Percentiles rank a stretch among this genome's conserved stretches.
Evolutionary conservation across 768 basidiomycete genomes (phyloP).

Genomic region (Lyophyllum semitale): DNA sequence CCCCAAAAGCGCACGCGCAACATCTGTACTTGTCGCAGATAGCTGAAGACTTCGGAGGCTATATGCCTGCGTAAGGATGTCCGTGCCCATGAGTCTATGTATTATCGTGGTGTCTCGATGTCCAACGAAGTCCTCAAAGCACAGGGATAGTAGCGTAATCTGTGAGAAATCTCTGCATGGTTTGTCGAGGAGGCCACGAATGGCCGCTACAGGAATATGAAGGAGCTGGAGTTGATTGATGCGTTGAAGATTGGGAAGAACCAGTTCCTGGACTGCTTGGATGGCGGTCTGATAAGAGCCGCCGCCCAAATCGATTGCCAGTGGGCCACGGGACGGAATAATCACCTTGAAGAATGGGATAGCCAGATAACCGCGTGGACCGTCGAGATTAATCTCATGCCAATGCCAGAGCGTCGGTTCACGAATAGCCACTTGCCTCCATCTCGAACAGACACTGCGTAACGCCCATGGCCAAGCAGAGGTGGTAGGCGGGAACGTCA

Average conservation of each 20-base stretch:
- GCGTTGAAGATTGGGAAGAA: not conserved
- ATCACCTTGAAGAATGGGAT: not conserved
- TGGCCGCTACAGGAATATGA: not conserved
- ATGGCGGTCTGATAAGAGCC: not conserved
- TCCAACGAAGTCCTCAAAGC: too few species aligned
- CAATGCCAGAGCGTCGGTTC: not conserved
- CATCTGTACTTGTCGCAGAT: too few species aligned
- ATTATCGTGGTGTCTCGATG: too few species aligned
- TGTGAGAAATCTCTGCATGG: not conserved
- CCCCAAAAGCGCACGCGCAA: too few species aligned
- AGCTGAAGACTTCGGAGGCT: too few species aligned
- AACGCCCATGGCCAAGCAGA: not conserved
- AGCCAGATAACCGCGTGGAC: not conserved
- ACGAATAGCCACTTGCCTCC: not conserved
- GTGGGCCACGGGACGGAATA: not conserved
- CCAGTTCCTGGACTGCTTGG: not conserved
- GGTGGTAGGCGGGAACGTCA: not conserved
- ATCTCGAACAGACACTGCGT: not conserved
- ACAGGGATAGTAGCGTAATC: too few species aligned
- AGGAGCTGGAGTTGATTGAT: not conserved
- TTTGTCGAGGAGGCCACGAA: not conserved
- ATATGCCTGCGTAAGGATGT: too few species aligned
- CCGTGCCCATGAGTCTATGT: too few species aligned
- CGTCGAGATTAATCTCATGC: not conserved
- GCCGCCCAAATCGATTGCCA: not conserved